A percentile compares a stretch with the other conserved stretches of the same genome.
Conservation (phyloP, 2,329 filamentous ascomycete species). For the Aureobasidium namibiae region DNA sequence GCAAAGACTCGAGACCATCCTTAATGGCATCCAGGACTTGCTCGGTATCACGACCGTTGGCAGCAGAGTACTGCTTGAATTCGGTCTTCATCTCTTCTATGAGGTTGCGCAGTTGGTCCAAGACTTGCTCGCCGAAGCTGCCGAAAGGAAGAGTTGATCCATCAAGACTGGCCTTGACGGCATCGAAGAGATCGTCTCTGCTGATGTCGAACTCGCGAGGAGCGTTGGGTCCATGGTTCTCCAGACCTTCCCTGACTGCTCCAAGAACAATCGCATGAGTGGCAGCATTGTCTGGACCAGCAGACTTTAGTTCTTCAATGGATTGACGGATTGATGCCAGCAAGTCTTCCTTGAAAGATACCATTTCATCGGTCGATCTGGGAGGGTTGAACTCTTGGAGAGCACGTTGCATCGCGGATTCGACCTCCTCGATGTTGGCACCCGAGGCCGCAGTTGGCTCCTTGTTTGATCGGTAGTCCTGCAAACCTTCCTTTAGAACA, state of each 20-base stretch:
- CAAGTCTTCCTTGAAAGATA: slow-evolving; percentile 72
- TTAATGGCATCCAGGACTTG: slow-evolving; percentile 82
- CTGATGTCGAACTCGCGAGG: slow-evolving; percentile 39
- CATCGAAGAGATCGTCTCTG: slow-evolving; percentile 48
- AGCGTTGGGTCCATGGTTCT: slow-evolving; percentile 33
- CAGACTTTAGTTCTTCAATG: slow-evolving; percentile 68
- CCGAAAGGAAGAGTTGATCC: slow-evolving; percentile 44
- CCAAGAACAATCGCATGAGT: slow-evolving; percentile 49
- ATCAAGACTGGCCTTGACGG: slow-evolving; percentile 49
- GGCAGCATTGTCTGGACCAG: slow-evolving; percentile 34
- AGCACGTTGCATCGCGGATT: slow-evolving; percentile 76
- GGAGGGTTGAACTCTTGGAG: slow-evolving; percentile 74
- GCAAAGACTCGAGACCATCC: slow-evolving; percentile 74
- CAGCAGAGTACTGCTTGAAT: slow-evolving; percentile 71
- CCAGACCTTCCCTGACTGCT: slow-evolving; percentile 52
- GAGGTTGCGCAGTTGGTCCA: slow-evolving; percentile 51
- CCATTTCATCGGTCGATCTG: slow-evolving; percentile 58
- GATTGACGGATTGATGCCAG: slow-evolving; percentile 77
- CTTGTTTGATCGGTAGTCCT: slow-evolving; percentile 57
- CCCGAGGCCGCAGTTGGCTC: slow-evolving; percentile 36
- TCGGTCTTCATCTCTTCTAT: slow-evolving; percentile 55
- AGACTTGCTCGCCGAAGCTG: slow-evolving; percentile 50
- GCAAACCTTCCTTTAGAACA: slow-evolving; percentile 77
- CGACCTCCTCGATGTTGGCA: slow-evolving; percentile 67
- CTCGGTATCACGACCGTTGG: slow-evolving; percentile 74